Conservation (phyloP, 2,329 filamentous ascomycete species). For the Thielaviopsis ethacetica region DNA sequence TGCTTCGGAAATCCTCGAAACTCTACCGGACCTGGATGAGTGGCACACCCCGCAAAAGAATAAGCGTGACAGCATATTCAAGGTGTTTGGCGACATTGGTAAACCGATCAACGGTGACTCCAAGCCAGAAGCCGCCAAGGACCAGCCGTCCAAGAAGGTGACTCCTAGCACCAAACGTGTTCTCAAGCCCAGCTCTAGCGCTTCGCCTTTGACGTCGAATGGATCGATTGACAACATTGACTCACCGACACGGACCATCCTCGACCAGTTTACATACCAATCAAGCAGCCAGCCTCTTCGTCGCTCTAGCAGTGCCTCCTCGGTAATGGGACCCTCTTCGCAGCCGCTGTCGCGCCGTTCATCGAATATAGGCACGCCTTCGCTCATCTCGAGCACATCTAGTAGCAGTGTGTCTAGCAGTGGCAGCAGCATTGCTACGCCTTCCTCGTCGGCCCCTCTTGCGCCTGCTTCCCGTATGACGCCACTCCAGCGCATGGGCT, state of each 20-base stretch:
- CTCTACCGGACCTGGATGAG: slow-evolving; percentile 34
- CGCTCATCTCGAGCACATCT: not conserved
- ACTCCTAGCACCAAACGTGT: not conserved
- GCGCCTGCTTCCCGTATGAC: slow-evolving; percentile 23
- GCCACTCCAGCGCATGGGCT: slow-evolving; percentile 37
- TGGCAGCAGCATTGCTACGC: slow-evolving; percentile 16
- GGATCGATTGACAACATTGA: not conserved
- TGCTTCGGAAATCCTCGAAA: slow-evolving; percentile 31
- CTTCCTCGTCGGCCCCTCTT: slow-evolving; percentile 18
- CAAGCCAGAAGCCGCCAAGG: not conserved
- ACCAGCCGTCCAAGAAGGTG: not conserved
- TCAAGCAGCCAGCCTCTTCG: not conserved
- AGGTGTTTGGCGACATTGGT: slow-evolving; percentile 28
- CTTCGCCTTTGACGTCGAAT: not conserved
- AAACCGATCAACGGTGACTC: not conserved
- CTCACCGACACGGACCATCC: not conserved
- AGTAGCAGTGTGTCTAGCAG: not conserved
- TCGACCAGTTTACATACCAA: not conserved
- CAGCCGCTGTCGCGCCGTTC: slow-evolving; percentile 19
- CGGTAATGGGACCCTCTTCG: slow-evolving; percentile 11
- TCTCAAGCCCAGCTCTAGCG: not conserved
- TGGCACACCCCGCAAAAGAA: slow-evolving; percentile 26
- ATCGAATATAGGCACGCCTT: slow-evolving; percentile 17
- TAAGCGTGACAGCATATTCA: slow-evolving; percentile 19
- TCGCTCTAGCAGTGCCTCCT: not conserved